Evolutionary conservation across 75 land plant species (phyloP).

Genomic region (Pinus taeda): DNA sequence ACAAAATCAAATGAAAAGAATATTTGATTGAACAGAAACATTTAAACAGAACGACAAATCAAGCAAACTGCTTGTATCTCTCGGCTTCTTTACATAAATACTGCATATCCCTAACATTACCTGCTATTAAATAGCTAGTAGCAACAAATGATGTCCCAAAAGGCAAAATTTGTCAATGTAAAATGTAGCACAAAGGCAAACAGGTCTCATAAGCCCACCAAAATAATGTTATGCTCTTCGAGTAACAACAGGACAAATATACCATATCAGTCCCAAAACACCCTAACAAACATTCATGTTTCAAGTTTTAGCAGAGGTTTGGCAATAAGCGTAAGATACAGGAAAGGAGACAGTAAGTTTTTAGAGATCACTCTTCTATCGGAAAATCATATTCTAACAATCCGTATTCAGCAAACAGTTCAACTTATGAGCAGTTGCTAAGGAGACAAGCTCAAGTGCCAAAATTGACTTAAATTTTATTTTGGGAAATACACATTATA

Average conservation of each 20-base stretch:
- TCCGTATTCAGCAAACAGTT: too few relatives aligned
- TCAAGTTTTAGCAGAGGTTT: neutral
- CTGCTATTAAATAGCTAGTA: neutral
- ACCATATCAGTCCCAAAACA: neutral
- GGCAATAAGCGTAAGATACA: neutral
- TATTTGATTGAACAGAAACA: neutral
- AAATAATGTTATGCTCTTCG: neutral
- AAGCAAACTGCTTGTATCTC: neutral
- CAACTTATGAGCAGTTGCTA: too few relatives aligned
- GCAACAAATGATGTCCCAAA: neutral
- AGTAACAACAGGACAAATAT: neutral
- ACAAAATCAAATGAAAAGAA: constrained; percentile 11
- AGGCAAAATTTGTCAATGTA: neutral
- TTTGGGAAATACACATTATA: too few relatives aligned
- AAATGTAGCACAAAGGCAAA: neutral
- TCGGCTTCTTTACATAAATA: neutral
- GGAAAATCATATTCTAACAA: too few relatives aligned
- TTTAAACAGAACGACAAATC: neutral
- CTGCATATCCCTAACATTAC: neutral
- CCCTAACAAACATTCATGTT: neutral
- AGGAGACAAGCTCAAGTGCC: too few relatives aligned
- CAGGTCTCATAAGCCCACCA: neutral
- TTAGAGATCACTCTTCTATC: too few relatives aligned
- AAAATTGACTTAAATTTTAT: too few relatives aligned
- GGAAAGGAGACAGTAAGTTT: neutral